phyloP scores from a whole-genome alignment of 208 protist species.

The Leishmania aethiopica region DNA sequence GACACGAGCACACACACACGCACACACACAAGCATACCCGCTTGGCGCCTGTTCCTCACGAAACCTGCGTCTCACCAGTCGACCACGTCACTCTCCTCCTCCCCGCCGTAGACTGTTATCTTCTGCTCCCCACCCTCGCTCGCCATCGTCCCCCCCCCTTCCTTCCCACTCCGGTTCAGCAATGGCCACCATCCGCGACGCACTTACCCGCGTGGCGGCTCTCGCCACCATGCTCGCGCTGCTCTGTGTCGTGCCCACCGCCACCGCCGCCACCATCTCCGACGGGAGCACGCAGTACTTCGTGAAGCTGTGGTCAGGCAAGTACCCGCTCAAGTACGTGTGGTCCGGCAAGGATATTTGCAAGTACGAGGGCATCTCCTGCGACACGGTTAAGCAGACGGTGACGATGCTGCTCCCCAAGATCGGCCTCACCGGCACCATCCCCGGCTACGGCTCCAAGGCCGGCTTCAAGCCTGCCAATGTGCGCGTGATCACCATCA shows the following conservation, averaged over 20 bases:
- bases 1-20: background rate
- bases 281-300: conserved; percentile 40
- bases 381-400: conserved; percentile 30
- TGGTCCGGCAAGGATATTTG: conserved; percentile 48
- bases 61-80: background rate
- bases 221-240: conserved; percentile 5
- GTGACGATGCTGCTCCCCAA: conserved; percentile 25
- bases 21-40: background rate
- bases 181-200: background rate
- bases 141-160: background rate
- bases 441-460: conserved; percentile 25
- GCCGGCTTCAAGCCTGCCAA: conserved; percentile 18
- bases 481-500: conserved; percentile 32
- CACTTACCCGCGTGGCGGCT: background rate
- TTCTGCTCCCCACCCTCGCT: background rate
- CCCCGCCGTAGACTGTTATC: background rate
- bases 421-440: conserved; percentile 32
- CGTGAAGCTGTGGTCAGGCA: conserved; percentile 25
- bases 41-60: background rate
- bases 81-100: background rate
- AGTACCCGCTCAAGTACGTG: conserved; percentile 33
- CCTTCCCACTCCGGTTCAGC: background rate
- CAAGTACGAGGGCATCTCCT: conserved; percentile 44
- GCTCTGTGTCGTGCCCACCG: conserved; percentile 1
- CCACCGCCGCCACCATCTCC: conserved; percentile 9